Conservation (phyloP, 2,329 filamentous ascomycete genomes). For the Aspergillus sp. region DNA sequence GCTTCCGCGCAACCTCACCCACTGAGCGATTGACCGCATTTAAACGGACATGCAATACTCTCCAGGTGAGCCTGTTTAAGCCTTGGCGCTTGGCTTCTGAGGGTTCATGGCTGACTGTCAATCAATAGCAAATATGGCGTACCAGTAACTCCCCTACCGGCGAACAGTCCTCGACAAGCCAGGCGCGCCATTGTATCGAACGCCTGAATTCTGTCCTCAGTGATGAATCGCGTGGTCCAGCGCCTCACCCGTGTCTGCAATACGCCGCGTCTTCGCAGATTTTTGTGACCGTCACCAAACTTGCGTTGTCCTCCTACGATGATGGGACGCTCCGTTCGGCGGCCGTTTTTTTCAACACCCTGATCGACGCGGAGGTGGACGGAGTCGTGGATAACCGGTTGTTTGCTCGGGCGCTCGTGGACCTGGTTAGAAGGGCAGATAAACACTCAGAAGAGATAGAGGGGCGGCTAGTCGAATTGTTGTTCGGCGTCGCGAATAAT, state of each 20-base stretch:
- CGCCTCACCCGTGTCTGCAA: constrained; percentile 83
- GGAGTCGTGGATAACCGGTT: constrained; percentile 79
- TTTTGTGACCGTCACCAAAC: constrained; percentile 81
- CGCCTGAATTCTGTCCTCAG: constrained; percentile 61
- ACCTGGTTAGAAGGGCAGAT: constrained; percentile 66
- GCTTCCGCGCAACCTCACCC: constrained; percentile 46
- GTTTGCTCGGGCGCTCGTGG: constrained; percentile 82
- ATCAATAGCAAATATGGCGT: constrained; percentile 51
- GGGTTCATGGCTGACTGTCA: not conserved
- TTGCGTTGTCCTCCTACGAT: constrained; percentile 75
- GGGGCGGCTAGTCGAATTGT: constrained; percentile 78
- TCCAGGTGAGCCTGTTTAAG: constrained; percentile 38
- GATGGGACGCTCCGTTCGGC: constrained; percentile 78
- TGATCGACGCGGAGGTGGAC: constrained; percentile 95
- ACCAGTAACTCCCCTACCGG: constrained; percentile 44
- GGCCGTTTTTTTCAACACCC: constrained; percentile 76
- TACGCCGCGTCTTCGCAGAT: constrained; percentile 82
- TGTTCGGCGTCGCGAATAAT: constrained; percentile 95
- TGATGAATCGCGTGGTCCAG: constrained; percentile 79
- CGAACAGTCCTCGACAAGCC: constrained; percentile 44
- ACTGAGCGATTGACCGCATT: constrained; percentile 55
- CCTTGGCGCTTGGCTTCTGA: too few species aligned
- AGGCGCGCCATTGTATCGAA: constrained; percentile 47
- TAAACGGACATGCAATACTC: constrained; percentile 52
- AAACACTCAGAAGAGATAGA: constrained; percentile 69